Percentiles rank a stretch among this genome's conserved stretches.
Evolutionary conservation across 108 stramenopile species (phyloP).

Genomic region (Skeletonema potamos): DNA sequence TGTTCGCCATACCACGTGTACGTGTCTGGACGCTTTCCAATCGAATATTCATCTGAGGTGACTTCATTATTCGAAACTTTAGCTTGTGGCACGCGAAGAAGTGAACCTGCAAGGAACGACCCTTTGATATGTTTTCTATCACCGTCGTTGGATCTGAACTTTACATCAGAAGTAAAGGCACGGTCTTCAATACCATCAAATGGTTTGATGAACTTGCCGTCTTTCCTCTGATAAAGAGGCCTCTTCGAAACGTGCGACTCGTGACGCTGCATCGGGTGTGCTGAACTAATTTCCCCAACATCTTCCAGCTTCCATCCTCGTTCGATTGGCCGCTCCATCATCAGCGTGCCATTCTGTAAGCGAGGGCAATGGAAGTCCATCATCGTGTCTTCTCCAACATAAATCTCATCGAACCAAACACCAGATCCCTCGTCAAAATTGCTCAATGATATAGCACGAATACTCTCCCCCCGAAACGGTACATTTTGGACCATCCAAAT

Average conservation of each 20-base stretch:
- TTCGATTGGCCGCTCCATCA: conserved; percentile 48
- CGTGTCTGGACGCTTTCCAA: conserved; percentile 35
- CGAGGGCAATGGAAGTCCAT: conserved; percentile 69
- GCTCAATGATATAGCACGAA: conserved; percentile 54
- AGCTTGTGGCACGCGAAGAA: conserved; percentile 40
- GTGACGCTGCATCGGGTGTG: conserved; percentile 59
- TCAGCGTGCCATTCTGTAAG: conserved; percentile 19
- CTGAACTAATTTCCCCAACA: conserved; percentile 37
- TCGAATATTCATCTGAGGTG: background rate
- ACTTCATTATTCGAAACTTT: background rate
- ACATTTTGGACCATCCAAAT: conserved; percentile 26
- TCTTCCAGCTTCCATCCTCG: conserved; percentile 62
- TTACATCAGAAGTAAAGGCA: conserved; percentile 54
- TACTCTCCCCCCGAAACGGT: conserved; percentile 38
- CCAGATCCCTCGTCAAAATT: conserved; percentile 43
- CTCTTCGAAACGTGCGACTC: conserved; percentile 60
- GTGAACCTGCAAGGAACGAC: conserved; percentile 52
- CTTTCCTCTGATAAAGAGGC: conserved; percentile 23
- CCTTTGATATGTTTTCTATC: conserved; percentile 42
- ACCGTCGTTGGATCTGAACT: conserved; percentile 27
- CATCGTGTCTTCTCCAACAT: conserved; percentile 70
- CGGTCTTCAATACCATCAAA: conserved; percentile 66
- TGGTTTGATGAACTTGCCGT: conserved; percentile 30
- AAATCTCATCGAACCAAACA: conserved; percentile 83
- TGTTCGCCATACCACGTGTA: conserved; percentile 77